A percentile compares a stretch with the other conserved stretches of the same genome.
phyloP scores from a whole-genome alignment of 75 land plant genomes.

The Adiantum capillusveneris region DNA sequence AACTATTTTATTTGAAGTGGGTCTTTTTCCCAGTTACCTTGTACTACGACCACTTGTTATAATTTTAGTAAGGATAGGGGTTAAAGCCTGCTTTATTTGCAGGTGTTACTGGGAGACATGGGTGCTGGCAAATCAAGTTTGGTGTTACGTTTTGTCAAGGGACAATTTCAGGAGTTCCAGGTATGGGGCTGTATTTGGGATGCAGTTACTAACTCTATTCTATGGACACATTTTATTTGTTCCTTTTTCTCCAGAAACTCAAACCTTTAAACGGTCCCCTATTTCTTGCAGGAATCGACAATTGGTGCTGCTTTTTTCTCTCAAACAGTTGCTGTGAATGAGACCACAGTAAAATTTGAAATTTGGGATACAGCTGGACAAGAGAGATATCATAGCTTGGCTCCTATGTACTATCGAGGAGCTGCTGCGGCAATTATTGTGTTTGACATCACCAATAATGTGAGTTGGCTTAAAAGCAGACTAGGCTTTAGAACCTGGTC shows the following conservation, averaged over 20 bases:
- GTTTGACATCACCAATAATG: conserved; percentile 68
- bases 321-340: conserved; percentile 81
- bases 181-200: conserved; percentile 17
- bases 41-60: too few species aligned
- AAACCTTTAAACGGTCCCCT: neutral
- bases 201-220: too few species aligned
- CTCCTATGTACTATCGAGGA: conserved; percentile 95
- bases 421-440: conserved; percentile 94
- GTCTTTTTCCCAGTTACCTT: too few species aligned
- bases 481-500: too few species aligned
- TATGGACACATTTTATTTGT: too few species aligned
- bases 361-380: conserved; percentile 99
- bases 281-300: conserved; percentile 64
- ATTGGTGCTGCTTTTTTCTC: conserved; percentile 98
- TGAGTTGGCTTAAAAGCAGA: too few species aligned
- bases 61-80: too few species aligned
- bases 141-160: conserved; percentile 90
- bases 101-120: conserved; percentile 83
- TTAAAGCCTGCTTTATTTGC: too few species aligned
- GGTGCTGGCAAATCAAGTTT: conserved; percentile 88
- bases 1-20: too few species aligned
- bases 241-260: too few species aligned
- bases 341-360: conserved; percentile 86
- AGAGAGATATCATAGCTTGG: conserved; percentile 96
- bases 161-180: conserved; percentile 72